A percentile compares a stretch with the other conserved stretches of the same genome.
Evolutionary conservation across 139 green algal genomes (phyloP).

Genomic region (Tetradesmus obliquus): DNA sequence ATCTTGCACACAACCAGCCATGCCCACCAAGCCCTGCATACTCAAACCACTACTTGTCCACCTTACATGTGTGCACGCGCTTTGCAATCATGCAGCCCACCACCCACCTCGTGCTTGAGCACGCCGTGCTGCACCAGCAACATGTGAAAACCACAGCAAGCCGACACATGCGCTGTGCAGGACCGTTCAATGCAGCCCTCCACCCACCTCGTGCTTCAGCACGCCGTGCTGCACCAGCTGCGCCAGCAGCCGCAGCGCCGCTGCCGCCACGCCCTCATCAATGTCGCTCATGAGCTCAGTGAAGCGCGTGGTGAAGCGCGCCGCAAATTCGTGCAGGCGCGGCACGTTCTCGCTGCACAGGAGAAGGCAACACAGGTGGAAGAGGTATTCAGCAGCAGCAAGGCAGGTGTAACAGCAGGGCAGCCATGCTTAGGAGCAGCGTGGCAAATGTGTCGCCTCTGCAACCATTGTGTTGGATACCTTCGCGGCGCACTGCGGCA

Average conservation of each 20-base stretch:
- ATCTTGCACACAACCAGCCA: too few species aligned
- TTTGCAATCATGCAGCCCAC: too few species aligned
- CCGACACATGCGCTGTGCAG: too few species aligned
- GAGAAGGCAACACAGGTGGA: neutral
- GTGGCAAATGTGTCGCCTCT: too few species aligned
- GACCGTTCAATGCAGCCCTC: neutral
- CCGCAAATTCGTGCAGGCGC: conserved; percentile 78
- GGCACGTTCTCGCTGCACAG: conserved; percentile 56
- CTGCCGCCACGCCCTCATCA: conserved; percentile 82
- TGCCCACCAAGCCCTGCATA: too few species aligned
- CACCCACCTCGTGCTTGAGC: conserved; percentile 18
- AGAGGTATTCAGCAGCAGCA: neutral
- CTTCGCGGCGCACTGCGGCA: too few species aligned
- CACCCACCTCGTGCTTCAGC: conserved; percentile 17
- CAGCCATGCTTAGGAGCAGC: neutral
- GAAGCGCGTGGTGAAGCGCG: conserved; percentile 85
- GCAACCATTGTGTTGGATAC: too few species aligned
- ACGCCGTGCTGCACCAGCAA: neutral
- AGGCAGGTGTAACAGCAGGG: neutral
- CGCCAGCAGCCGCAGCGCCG: conserved; percentile 76
- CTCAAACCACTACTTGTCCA: too few species aligned
- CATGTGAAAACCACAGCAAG: too few species aligned
- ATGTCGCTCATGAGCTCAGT: conserved; percentile 88
- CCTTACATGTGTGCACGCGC: too few species aligned
- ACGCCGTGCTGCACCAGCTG: conserved; percentile 56